phyloP scores from a whole-genome alignment of 805 yeast species.

The Crinitomyces ghanaensis region DNA sequence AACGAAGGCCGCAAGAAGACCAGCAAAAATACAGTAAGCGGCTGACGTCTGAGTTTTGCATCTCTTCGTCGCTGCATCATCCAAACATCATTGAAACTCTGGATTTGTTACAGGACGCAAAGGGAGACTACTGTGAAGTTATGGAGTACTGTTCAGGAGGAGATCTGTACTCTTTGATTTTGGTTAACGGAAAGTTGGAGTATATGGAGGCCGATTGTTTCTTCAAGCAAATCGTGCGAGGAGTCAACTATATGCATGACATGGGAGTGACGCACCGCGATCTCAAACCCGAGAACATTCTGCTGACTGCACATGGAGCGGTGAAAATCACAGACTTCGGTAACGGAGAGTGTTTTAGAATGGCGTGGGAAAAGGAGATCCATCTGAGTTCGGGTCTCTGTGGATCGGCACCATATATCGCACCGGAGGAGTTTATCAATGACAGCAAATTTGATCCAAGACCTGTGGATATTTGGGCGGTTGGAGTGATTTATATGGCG shows the following conservation, averaged over 20 bases:
- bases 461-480: slow-evolving; percentile 77
- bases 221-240: slow-evolving; percentile 72
- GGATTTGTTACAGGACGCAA: slow-evolving; percentile 63
- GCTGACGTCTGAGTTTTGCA: slow-evolving; percentile 80
- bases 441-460: slow-evolving; percentile 55
- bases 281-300: slow-evolving; percentile 76
- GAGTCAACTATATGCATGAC: slow-evolving; percentile 71
- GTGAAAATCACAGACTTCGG: slow-evolving; percentile 78
- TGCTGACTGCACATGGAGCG: slow-evolving; percentile 53
- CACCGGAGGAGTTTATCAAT: slow-evolving; percentile 77
- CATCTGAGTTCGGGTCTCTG: slow-evolving; percentile 57
- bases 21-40: slow-evolving; percentile 50
- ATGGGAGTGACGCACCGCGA: slow-evolving; percentile 93
- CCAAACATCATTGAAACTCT: slow-evolving; percentile 64
- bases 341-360: slow-evolving; percentile 76
- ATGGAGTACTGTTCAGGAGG: slow-evolving; percentile 94
- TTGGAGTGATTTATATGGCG: slow-evolving; percentile 65
- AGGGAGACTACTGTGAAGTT: slow-evolving; percentile 66
- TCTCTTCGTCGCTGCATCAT: slow-evolving; percentile 63
- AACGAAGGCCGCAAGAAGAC: slow-evolving; percentile 46
- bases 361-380: slow-evolving; percentile 71
- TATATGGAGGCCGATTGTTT: slow-evolving; percentile 74
- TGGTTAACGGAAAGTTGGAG: slow-evolving; percentile 43
- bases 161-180: slow-evolving; percentile 52
- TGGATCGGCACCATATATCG: slow-evolving; percentile 83